phyloP scores from a whole-genome alignment of 495 filamentous ascomycete genomes.

The Xylaria nigripes region DNA sequence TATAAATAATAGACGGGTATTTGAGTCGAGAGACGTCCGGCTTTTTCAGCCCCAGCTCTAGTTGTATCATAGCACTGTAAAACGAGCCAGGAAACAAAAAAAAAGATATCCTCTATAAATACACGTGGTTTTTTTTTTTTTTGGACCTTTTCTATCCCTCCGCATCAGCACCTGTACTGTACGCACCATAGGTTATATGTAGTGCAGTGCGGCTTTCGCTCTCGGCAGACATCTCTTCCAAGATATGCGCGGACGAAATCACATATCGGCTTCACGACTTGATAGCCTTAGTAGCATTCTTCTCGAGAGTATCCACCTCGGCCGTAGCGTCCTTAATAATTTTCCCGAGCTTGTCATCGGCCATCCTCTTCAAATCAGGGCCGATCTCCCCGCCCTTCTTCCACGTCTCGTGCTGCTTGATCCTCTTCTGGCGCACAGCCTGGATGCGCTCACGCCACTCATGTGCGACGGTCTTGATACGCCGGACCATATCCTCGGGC shows the following conservation, averaged over 20 bases:
- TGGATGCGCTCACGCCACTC: constrained; percentile 54
- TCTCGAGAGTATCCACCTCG: constrained; percentile 61
- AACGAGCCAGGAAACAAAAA: neutral
- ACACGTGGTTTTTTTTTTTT: constrained; percentile 6
- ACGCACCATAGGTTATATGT: neutral
- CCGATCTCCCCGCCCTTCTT: constrained; percentile 48
- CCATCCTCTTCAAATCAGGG: constrained; percentile 60
- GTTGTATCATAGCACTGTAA: constrained; percentile 14
- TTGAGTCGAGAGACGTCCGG: neutral
- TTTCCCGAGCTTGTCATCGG: constrained; percentile 64
- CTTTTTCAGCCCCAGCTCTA: constrained; percentile 3
- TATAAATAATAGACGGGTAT: neutral
- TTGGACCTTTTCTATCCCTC: neutral
- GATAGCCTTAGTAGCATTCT: constrained; percentile 48
- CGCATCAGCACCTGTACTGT: neutral
- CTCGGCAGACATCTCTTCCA: neutral
- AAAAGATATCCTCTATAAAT: constrained; percentile 7
- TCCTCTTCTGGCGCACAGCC: constrained; percentile 44
- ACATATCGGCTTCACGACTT: constrained; percentile 10
- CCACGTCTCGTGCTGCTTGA: constrained; percentile 59
- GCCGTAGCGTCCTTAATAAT: constrained; percentile 59
- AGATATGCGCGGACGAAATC: neutral
- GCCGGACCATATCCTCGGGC: constrained; percentile 53
- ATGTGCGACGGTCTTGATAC: constrained; percentile 48
- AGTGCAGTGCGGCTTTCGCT: neutral